Conservation (phyloP, 192 early-diverging fungal species). For the Neocallimastix lanati region DNA sequence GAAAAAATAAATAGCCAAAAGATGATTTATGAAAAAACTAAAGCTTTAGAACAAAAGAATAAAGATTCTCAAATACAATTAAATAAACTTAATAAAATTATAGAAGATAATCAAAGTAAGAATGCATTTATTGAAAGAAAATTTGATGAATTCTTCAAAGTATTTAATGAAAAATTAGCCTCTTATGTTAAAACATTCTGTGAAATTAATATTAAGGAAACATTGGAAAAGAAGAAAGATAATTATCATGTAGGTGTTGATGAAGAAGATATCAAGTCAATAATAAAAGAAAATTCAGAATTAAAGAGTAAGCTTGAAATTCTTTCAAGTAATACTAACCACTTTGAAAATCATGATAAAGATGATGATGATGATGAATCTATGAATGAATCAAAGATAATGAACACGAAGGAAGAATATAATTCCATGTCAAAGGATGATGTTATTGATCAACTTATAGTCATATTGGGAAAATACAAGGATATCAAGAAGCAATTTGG, state of each 20-base stretch:
- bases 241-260: not conserved
- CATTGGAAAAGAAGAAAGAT: not conserved
- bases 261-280: not conserved
- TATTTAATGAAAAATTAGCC: not conserved
- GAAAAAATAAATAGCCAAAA: not conserved
- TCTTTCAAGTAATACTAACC: not conserved
- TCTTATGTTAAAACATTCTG: not conserved
- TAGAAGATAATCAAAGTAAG: not conserved
- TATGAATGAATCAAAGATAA: not conserved
- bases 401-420: not conserved
- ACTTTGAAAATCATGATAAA: too few species aligned
- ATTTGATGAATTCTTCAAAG: not conserved
- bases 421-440: not conserved
- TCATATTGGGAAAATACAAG: not conserved
- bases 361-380: too few species aligned
- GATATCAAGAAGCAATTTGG: not conserved
- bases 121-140: not conserved
- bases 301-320: not conserved
- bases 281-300: not conserved
- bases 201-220: not conserved
- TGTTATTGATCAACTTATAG: not conserved
- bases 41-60: not conserved
- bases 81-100: not conserved
- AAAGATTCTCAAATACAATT: not conserved
- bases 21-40: not conserved